Conservation (phyloP, 768 basidiomycete genomes). For the Lyophyllum semitale region DNA sequence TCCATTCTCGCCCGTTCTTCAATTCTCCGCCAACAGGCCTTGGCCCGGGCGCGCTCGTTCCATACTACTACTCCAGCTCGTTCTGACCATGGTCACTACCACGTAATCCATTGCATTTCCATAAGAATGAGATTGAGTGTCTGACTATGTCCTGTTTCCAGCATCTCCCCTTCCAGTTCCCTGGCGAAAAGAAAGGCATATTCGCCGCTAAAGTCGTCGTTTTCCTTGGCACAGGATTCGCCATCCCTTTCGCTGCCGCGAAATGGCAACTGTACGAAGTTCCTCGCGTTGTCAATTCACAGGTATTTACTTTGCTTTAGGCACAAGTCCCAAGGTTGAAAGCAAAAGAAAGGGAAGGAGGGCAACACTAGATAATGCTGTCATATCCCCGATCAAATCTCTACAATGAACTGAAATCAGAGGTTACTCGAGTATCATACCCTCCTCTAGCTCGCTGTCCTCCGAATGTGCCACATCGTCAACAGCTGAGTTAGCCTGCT, state of each 20-base stretch:
- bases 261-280: conserved; percentile 65
- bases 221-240: conserved; percentile 58
- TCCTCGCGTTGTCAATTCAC: not conserved
- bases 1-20: conserved; percentile 45
- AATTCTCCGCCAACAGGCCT: conserved; percentile 38
- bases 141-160: conserved; percentile 20
- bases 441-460: conserved; percentile 20
- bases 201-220: conserved; percentile 50
- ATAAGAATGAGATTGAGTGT: conserved; percentile 11
- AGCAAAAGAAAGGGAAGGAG: not conserved
- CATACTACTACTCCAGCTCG: conserved; percentile 44
- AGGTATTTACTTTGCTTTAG: conserved; percentile 27
- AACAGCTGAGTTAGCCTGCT: conserved; percentile 21
- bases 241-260: conserved; percentile 67
- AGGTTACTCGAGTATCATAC: conserved; percentile 16
- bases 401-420: not conserved
- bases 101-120: conserved; percentile 42
- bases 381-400: not conserved
- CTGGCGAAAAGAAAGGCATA: conserved; percentile 47
- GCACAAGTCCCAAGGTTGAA: conserved; percentile 38
- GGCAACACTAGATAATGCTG: not conserved
- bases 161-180: conserved; percentile 61
- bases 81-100: conserved; percentile 56
- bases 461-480: not conserved
- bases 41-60: conserved; percentile 35